Percentiles rank a stretch among this genome's conserved stretches.
Conservation (phyloP, 768 basidiomycete genomes). For the Clavaria fumosa region DNA sequence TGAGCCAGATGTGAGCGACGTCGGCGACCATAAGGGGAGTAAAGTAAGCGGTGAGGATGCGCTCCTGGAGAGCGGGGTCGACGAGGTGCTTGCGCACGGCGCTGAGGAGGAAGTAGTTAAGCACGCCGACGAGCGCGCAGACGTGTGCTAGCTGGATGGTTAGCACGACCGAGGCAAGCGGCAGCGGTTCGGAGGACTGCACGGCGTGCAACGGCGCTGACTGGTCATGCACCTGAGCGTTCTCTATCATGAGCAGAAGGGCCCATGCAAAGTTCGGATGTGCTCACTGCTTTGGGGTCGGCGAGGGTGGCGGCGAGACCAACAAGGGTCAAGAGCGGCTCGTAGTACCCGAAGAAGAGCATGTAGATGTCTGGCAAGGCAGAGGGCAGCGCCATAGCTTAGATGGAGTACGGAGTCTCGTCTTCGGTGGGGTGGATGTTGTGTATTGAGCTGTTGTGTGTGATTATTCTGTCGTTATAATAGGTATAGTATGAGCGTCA, state of each 20-base stretch:
- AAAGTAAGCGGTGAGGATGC: conserved; percentile 46
- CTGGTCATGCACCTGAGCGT: conserved; percentile 44
- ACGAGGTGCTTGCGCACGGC: conserved; percentile 44
- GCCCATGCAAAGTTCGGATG: conserved; percentile 1
- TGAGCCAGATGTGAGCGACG: conserved; percentile 46
- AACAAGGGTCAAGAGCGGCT: conserved; percentile 47
- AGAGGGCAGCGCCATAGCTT: conserved; percentile 31
- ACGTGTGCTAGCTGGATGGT: conserved; percentile 65
- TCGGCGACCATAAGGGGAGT: conserved; percentile 59
- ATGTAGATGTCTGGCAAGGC: conserved; percentile 64
- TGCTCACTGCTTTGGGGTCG: conserved; percentile 49
- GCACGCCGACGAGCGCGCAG: conserved; percentile 54
- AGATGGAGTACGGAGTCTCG: too few relatives aligned
- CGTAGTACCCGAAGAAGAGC: conserved; percentile 57
- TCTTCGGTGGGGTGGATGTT: too few relatives aligned
- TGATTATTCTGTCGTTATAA: too few relatives aligned
- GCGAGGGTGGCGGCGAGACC: conserved; percentile 52
- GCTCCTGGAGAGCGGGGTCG: conserved; percentile 55
- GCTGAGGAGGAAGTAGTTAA: conserved; percentile 54
- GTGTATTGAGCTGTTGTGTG: too few relatives aligned
- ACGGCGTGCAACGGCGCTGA: conserved; percentile 59
- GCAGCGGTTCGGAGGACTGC: conserved; percentile 33
- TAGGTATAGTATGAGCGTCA: too few relatives aligned
- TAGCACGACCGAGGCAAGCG: conserved; percentile 51
- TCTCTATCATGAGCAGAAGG: conserved; percentile 6